phyloP scores from a whole-genome alignment of 768 basidiomycete species.

The Mycena galopus region DNA sequence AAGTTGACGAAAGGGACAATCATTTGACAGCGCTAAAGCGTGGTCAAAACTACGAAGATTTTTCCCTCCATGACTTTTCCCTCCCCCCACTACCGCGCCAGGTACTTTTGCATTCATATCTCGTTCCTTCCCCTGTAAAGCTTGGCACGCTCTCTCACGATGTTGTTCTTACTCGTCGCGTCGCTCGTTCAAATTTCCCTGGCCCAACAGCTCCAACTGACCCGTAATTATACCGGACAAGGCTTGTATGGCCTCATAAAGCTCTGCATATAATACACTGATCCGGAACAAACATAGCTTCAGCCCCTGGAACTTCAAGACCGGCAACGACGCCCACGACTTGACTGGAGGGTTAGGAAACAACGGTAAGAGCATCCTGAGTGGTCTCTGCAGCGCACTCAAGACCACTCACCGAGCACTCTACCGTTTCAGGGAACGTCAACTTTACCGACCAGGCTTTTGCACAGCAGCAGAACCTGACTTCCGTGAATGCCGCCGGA shows the following conservation, averaged over 20 bases:
- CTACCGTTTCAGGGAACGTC: conserved; percentile 3
- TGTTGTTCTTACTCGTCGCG: conserved; percentile 7
- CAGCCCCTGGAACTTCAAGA: conserved; percentile 15
- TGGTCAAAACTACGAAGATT: neutral
- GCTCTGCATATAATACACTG: neutral
- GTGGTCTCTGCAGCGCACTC: neutral
- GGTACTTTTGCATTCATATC: neutral
- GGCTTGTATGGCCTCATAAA: conserved; percentile 15
- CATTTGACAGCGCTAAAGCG: neutral
- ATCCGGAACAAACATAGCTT: conserved; percentile 3
- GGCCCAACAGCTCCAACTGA: conserved; percentile 6
- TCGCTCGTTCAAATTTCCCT: conserved; percentile 4
- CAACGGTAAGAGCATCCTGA: neutral
- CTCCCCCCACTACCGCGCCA: neutral
- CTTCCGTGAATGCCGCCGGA: conserved; percentile 3
- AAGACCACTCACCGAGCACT: neutral
- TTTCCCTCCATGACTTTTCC: neutral
- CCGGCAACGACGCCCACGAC: conserved; percentile 11
- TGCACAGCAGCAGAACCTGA: conserved; percentile 33
- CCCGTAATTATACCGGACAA: conserved; percentile 13
- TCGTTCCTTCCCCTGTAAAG: neutral
- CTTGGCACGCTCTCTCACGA: neutral
- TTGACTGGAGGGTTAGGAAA: neutral
- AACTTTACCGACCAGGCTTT: conserved; percentile 20
- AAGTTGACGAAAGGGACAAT: neutral